These are phyloP conservation scores for Flaveria trinervia DNA, from an alignment of 129 eudicot species.

Conservation along the genomic window DNA sequence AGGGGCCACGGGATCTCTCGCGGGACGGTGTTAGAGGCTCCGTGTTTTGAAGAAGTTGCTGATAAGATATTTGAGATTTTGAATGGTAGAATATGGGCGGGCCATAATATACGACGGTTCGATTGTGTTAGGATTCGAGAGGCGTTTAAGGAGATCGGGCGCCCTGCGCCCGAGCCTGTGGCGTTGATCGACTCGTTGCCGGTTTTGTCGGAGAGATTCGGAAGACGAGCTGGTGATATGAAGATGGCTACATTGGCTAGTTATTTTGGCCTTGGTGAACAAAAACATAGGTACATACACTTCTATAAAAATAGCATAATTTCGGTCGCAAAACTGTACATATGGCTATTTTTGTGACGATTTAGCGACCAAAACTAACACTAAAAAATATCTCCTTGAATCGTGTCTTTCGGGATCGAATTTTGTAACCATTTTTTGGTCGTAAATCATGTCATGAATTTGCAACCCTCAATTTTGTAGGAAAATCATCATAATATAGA, in stretches of 20 bases:
- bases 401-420: too few species aligned
- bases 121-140: conserved; percentile 86
- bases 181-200: conserved; percentile 87
- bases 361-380: too few species aligned
- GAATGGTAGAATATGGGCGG: conserved; percentile 97
- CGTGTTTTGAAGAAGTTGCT: conserved; percentile 74
- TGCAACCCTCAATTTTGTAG: too few species aligned
- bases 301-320: neutral
- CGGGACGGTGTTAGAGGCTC: conserved; percentile 60
- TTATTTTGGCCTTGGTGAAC: conserved; percentile 94
- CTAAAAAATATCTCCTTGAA: too few species aligned
- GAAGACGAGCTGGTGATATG: conserved; percentile 97
- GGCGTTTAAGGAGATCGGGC: conserved; percentile 70
- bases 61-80: conserved; percentile 63
- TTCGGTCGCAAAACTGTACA: neutral
- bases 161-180: conserved; percentile 70
- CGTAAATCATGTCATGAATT: too few species aligned
- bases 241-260: conserved; percentile 95
- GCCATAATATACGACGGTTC: conserved; percentile 87
- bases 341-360: too few species aligned
- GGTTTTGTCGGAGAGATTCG: conserved; percentile 75
- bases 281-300: conserved; percentile 74
- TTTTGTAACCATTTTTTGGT: too few species aligned
- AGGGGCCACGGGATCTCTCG: conserved; percentile 76
- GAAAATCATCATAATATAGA: too few species aligned